phyloP scores from a whole-genome alignment of 768 basidiomycete species.

The Termitomyces sp. region DNA sequence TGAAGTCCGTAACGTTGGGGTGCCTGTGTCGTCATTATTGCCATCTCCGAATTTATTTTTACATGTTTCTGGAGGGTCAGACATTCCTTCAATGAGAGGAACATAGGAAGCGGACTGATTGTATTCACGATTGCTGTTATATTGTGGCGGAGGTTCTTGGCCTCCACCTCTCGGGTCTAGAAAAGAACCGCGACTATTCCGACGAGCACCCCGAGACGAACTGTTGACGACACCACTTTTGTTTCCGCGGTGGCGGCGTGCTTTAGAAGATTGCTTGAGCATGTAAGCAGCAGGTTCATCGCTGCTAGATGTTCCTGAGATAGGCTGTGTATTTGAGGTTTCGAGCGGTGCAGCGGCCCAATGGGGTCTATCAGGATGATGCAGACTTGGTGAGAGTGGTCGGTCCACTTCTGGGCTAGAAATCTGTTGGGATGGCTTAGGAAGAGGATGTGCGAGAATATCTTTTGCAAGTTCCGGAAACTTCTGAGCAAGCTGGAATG shows the following conservation, averaged over 20 bases:
- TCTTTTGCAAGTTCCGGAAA: conserved; percentile 30
- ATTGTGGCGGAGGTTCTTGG: conserved; percentile 8
- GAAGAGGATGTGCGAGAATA: conserved; percentile 29
- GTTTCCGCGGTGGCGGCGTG: conserved; percentile 1
- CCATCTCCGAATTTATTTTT: neutral
- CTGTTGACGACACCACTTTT: neutral
- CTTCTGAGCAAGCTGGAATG: conserved; percentile 26
- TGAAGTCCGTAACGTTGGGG: neutral
- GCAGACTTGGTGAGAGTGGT: conserved; percentile 3
- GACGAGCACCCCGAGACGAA: neutral
- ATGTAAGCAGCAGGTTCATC: neutral
- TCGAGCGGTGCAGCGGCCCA: conserved; percentile 12
- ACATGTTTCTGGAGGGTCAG: neutral
- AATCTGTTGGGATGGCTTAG: conserved; percentile 1
- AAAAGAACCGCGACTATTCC: neutral
- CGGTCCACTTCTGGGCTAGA: neutral
- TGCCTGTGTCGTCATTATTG: conserved; percentile 6
- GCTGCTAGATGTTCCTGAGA: neutral
- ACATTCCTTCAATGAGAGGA: neutral
- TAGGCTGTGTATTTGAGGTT: neutral
- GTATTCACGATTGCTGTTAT: neutral
- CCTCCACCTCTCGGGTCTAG: neutral
- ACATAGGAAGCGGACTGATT: neutral
- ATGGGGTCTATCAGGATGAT: conserved; percentile 12
- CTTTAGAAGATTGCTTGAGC: neutral